Evolutionary conservation across 2,329 filamentous ascomycete genomes (phyloP).

Genomic region (Ilyonectria mors-panacis): DNA sequence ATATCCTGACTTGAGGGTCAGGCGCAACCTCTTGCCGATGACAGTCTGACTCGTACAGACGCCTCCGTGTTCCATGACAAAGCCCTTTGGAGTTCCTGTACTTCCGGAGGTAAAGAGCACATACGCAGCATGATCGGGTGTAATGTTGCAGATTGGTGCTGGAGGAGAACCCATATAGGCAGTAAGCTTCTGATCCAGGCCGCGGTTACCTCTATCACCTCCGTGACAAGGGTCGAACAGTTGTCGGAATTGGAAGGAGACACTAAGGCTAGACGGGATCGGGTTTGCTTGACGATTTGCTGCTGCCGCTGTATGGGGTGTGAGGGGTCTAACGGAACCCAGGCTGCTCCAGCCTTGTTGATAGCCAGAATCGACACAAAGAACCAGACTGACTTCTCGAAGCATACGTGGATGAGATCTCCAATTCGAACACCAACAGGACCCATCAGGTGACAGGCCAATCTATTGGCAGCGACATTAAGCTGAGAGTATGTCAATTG

Average conservation of each 20-base stretch:
- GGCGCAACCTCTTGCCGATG: slow-evolving; percentile 11
- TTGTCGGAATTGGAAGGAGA: background rate
- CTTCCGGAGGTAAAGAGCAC: slow-evolving; percentile 47
- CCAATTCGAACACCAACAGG: slow-evolving; percentile 14
- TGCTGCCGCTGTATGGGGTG: slow-evolving; percentile 7
- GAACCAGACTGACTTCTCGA: slow-evolving; percentile 18
- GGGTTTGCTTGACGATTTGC: slow-evolving; percentile 5
- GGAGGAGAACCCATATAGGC: background rate
- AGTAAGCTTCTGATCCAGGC: background rate
- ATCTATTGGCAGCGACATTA: slow-evolving; percentile 7
- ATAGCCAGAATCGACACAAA: slow-evolving; percentile 14
- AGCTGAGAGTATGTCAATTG: slow-evolving; percentile 41
- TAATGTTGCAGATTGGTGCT: background rate
- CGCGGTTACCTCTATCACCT: slow-evolving; percentile 7
- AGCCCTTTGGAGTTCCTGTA: slow-evolving; percentile 46
- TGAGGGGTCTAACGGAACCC: slow-evolving; percentile 11
- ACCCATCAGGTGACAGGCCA: slow-evolving; percentile 27
- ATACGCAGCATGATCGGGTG: slow-evolving; percentile 30
- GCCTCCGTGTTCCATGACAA: slow-evolving; percentile 38
- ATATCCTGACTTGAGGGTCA: slow-evolving; percentile 14
- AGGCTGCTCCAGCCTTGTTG: slow-evolving; percentile 15
- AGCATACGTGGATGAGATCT: background rate
- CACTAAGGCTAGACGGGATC: background rate
- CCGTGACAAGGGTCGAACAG: background rate
- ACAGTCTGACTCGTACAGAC: slow-evolving; percentile 31